These are phyloP conservation scores for Rhypophila decipiens DNA, from an alignment of 495 filamentous ascomycete species.

Conservation along the genomic window DNA sequence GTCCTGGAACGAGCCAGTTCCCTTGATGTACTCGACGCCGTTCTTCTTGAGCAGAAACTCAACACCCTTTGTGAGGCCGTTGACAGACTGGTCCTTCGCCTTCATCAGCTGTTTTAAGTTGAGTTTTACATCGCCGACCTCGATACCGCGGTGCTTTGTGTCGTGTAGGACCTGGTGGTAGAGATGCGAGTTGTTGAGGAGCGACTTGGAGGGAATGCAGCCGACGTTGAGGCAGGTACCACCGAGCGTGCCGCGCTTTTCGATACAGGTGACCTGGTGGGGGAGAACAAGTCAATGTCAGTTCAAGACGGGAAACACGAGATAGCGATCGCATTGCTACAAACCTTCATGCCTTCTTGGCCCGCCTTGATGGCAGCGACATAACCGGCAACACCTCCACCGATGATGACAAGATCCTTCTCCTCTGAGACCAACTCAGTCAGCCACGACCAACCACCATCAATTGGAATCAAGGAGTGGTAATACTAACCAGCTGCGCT, in stretches of 20 bases:
- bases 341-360: slow-evolving; percentile 93
- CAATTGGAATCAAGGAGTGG: not conserved
- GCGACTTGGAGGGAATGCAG: slow-evolving; percentile 98
- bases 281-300: not conserved
- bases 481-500: slow-evolving; percentile 64
- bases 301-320: too few species aligned
- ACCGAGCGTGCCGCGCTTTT: slow-evolving; percentile 92
- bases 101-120: slow-evolving; percentile 95
- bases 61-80: slow-evolving; percentile 88
- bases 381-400: slow-evolving; percentile 97
- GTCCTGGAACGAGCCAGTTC: slow-evolving; percentile 77
- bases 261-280: slow-evolving; percentile 84
- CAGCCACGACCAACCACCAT: slow-evolving; percentile 10
- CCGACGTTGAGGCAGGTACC: slow-evolving; percentile 98
- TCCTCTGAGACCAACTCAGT: slow-evolving; percentile 53
- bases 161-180: slow-evolving; percentile 98
- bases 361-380: slow-evolving; percentile 98
- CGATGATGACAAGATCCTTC: slow-evolving; percentile 89
- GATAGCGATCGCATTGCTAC: too few species aligned
- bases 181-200: slow-evolving; percentile 98
- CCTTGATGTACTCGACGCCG: slow-evolving; percentile 93
- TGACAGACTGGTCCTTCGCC: slow-evolving; percentile 89
- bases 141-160: slow-evolving; percentile 91
- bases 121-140: slow-evolving; percentile 90
- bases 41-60: slow-evolving; percentile 99